Base-by-base conservation (phyloP, 1,284 basidiomycete genomes). In the Boletus hoseneyae region DNA sequence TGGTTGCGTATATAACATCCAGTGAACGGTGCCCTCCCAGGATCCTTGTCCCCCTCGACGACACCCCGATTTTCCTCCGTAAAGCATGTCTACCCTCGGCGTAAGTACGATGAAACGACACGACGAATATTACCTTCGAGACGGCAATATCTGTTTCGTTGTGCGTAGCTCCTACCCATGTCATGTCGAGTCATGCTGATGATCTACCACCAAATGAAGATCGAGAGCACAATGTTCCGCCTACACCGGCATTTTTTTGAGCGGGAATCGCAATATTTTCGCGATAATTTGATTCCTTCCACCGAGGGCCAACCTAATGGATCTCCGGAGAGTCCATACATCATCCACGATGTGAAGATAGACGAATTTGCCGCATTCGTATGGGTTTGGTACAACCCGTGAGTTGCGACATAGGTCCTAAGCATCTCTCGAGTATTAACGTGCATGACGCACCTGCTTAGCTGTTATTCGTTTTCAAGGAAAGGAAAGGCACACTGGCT, bases 321-420 rank as follows among this genome's bases (percentile, higher is more conserved):
- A 0, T 45, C 52, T 10, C 61, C 73, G 0, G 62, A 82, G 6
- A 71, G 77, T 3, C 65, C 57, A 0, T 64, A 48, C 5, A 44
- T 15, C 0, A 62, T 56, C 9, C 34, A 42, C 6, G 71, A 77
- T 2, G 69, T 78, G 3, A 70, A 63, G 1, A 61, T 70, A 0
- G 63, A 68, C 0, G 79, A 84, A 5, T 85, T 87, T 53, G 75
- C 78, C 0, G 70, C 75, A 6, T 80, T 87, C 23, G 61, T 85
- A 0, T 87, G 82, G 82, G 75, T 87, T 0, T 87, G 85, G 64
- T 87, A 87, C 47, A 84, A 85, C 46, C 79, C 80, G 83, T 86
- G 60, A 59, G 66, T 51, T 0, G 29, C 19, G 6, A 36, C 3
- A 27, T 19, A 4, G 7, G 38, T 25, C 30, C 10, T 6, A 23